Conservation (phyloP, 164 flowering plant genomes). For the grape (Vitis vinifera) region DNA sequence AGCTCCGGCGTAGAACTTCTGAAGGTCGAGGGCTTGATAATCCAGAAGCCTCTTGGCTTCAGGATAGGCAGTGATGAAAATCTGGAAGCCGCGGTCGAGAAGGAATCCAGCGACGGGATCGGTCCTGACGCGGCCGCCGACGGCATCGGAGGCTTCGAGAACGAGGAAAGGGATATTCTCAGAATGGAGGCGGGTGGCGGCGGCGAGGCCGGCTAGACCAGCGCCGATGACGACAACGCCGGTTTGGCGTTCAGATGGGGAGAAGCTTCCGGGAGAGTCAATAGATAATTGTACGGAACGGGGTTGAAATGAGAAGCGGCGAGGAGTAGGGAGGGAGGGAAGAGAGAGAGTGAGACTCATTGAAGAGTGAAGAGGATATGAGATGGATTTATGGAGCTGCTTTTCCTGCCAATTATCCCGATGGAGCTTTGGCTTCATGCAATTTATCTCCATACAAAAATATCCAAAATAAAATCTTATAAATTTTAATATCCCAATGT, state of each 20-base stretch:
- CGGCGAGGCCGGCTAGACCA: constrained; percentile 93
- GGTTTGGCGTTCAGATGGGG: constrained; percentile 23
- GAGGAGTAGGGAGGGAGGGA: too few species aligned
- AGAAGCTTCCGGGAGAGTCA: neutral
- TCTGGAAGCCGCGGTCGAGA: constrained; percentile 93
- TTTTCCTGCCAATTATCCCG: too few species aligned
- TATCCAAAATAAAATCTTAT: too few species aligned
- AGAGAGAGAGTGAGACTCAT: too few species aligned
- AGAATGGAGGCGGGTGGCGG: constrained; percentile 70
- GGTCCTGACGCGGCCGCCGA: constrained; percentile 92
- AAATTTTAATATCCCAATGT: too few species aligned
- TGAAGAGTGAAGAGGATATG: too few species aligned
- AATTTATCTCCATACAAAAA: too few species aligned
- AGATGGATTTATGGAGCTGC: too few species aligned
- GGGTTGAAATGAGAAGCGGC: too few species aligned
- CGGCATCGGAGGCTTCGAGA: constrained; percentile 80
- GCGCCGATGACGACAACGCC: constrained; percentile 75
- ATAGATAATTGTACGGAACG: too few species aligned
- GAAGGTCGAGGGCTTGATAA: constrained; percentile 33
- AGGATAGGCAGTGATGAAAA: constrained; percentile 94
- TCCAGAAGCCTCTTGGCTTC: constrained; percentile 64
- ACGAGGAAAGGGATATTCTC: constrained; percentile 68
- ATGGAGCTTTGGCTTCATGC: too few species aligned
- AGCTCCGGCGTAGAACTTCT: constrained; percentile 86
- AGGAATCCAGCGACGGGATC: constrained; percentile 76